Evolutionary conservation across 352 stramenopile genomes (phyloP), one percentile per base, ranked within the genome.

Genomic region (Globisporangium heterothallicum): DNA sequence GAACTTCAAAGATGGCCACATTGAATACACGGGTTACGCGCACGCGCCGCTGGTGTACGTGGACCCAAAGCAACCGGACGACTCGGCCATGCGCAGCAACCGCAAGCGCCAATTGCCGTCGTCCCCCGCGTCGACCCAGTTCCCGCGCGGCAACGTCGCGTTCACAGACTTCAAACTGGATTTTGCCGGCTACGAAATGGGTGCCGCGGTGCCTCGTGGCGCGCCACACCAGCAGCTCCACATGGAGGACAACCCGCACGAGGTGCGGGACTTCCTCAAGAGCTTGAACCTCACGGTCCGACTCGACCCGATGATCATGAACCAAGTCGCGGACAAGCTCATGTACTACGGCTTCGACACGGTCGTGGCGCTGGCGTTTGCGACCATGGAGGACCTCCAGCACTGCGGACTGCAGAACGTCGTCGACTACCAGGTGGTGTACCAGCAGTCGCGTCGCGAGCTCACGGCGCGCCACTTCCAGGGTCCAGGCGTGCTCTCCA

Each of bases 101-200:
- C 69, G 69, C 50, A 78, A 78, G 50, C 60, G 60, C n/a, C 60
- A 63, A 49, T 56, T 60, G 16, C 51, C 60, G 21, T 6, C 25
- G 35, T 58, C 51, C 35, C 51, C 53, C 42, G 36, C 50, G 45
- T 68, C 52, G 54, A 26, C 45, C 19, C 38, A 16, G 29, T 55
- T 50, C 24, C 27, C 46, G 10, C 46, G 38, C 29, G 54, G 54
- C 35, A 61, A 36, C 34, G 50, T 58, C 5, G 52, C 59, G 29
- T 69, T 79, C 36, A 70, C 66, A 6, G 71, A 83, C 51, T 68
- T 88, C 43, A 81, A 88, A 47, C 59, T 88, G 42, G 76, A 78
- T 59, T 85, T 82, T 52, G 64, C 69, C 19, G 72, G 72, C 48
- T 78, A 78, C 32, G 62, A 81, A 35, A 55, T 77, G 18, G 66